phyloP scores from a whole-genome alignment of 192 early-diverging fungal genomes.

The Dimargaris cristalligena region DNA sequence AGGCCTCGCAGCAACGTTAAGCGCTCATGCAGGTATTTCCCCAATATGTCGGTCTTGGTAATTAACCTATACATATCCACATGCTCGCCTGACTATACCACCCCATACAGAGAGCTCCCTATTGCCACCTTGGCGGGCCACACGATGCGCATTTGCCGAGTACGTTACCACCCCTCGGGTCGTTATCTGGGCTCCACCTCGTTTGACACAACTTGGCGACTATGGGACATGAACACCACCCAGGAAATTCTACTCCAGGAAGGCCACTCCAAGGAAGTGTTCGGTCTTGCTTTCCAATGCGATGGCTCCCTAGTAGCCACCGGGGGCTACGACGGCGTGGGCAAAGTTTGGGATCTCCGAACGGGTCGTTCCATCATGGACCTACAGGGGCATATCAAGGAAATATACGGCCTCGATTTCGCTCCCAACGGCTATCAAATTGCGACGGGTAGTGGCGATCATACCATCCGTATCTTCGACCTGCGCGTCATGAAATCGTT shows the following conservation, averaged over 20 bases:
- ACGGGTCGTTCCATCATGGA: slow-evolving; percentile 77
- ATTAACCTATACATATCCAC: too few species aligned
- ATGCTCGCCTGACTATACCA: too few species aligned
- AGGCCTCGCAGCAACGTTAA: too few species aligned
- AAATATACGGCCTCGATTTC: slow-evolving; percentile 79
- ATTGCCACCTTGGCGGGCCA: slow-evolving; percentile 68
- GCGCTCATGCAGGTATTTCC: too few species aligned
- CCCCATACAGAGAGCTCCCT: slow-evolving; percentile 53
- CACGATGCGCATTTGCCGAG: slow-evolving; percentile 58
- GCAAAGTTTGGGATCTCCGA: slow-evolving; percentile 89
- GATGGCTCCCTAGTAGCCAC: slow-evolving; percentile 85
- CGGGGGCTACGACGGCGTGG: slow-evolving; percentile 86
- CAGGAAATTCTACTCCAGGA: slow-evolving; percentile 76
- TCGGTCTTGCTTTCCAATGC: slow-evolving; percentile 76
- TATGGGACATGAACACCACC: slow-evolving; percentile 78
- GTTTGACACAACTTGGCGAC: slow-evolving; percentile 83
- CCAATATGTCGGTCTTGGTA: too few species aligned
- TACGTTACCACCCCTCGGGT: slow-evolving; percentile 84
- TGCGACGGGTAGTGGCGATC: slow-evolving; percentile 82
- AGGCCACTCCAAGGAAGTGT: slow-evolving; percentile 88
- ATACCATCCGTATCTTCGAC: slow-evolving; percentile 85
- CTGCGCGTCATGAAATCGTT: slow-evolving; percentile 56
- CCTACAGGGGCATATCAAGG: slow-evolving; percentile 80
- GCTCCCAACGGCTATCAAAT: slow-evolving; percentile 84
- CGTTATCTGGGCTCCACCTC: slow-evolving; percentile 44